phyloP scores from a whole-genome alignment of 2,329 filamentous ascomycete species.

The Scedosporium dehoogii region DNA sequence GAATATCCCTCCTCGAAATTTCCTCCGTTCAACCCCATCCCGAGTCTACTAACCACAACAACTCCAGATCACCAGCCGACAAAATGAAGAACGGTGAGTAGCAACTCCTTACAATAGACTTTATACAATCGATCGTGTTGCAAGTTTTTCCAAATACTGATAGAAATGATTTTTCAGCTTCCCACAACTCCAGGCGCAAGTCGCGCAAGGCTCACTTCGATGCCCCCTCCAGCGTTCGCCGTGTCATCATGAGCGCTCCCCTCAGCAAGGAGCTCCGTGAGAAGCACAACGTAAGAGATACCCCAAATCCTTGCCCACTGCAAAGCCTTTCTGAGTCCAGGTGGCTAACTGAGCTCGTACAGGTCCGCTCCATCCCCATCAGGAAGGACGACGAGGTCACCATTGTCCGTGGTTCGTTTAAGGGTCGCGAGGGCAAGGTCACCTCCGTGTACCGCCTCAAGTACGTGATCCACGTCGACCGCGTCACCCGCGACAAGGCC shows the following conservation, averaged over 20 bases:
- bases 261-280: constrained; percentile 95
- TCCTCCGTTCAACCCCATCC: constrained; percentile 1
- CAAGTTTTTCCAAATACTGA: neutral
- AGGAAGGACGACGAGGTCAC: constrained; percentile 95
- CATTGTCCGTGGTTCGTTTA: constrained; percentile 87
- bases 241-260: constrained; percentile 93
- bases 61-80: constrained; percentile 3
- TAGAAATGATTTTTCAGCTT: constrained; percentile 38
- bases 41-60: neutral
- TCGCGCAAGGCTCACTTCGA: constrained; percentile 97
- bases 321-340: neutral
- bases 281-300: constrained; percentile 83
- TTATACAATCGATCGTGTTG: neutral
- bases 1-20: neutral
- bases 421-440: constrained; percentile 98
- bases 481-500: constrained; percentile 92
- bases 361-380: constrained; percentile 94
- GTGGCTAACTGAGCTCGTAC: constrained; percentile 5
- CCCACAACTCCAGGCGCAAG: constrained; percentile 85
- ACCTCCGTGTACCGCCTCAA: constrained; percentile 97
- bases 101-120: neutral
- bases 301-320: neutral
- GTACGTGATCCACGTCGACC: constrained; percentile 95
- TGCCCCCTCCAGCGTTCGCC: constrained; percentile 88
- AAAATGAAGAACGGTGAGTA: constrained; percentile 4